These are phyloP conservation scores for Arachis stenosperma DNA, from an alignment of 306 rosid species.

Conservation along the genomic window DNA sequence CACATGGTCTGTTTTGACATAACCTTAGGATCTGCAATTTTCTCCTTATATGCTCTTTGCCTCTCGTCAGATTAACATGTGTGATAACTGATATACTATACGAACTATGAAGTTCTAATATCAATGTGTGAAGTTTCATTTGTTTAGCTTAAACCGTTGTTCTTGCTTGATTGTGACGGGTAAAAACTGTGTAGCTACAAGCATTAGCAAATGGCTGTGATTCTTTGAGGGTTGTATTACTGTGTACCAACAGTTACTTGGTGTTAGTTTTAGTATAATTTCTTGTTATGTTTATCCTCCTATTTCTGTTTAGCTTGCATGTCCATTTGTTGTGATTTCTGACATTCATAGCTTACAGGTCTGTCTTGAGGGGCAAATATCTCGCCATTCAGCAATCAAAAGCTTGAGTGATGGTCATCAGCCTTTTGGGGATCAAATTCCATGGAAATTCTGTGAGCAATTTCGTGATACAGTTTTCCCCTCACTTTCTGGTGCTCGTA, in stretches of 20 bases:
- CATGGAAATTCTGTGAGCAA: slow-evolving; percentile 96
- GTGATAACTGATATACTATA: background rate
- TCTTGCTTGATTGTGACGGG: slow-evolving; percentile 10
- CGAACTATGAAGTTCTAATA: background rate
- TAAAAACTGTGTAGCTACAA: slow-evolving; percentile 18
- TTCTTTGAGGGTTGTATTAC: background rate
- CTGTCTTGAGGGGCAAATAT: slow-evolving; percentile 89
- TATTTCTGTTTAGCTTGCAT: slow-evolving; percentile 24
- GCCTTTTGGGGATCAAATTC: slow-evolving; percentile 93
- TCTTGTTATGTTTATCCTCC: slow-evolving; percentile 18
- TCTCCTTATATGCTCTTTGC: slow-evolving; percentile 5
- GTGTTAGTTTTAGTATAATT: slow-evolving; percentile 19
- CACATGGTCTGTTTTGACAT: slow-evolving; percentile 20
- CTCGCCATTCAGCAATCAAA: slow-evolving; percentile 75
- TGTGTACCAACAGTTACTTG: background rate
- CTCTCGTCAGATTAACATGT: background rate
- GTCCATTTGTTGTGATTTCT: slow-evolving; percentile 35
- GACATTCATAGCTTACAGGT: slow-evolving; percentile 49
- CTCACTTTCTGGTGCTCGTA: slow-evolving; percentile 90
- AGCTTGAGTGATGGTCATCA: slow-evolving; percentile 81
- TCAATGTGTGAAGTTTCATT: background rate
- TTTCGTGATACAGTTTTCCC: slow-evolving; percentile 88
- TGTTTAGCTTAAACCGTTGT: background rate
- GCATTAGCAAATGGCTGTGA: background rate
- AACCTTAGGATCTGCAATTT: slow-evolving; percentile 18